These are phyloP conservation scores for Tagetes patula DNA, from an alignment of 129 eudicot species.

Conservation along the genomic window DNA sequence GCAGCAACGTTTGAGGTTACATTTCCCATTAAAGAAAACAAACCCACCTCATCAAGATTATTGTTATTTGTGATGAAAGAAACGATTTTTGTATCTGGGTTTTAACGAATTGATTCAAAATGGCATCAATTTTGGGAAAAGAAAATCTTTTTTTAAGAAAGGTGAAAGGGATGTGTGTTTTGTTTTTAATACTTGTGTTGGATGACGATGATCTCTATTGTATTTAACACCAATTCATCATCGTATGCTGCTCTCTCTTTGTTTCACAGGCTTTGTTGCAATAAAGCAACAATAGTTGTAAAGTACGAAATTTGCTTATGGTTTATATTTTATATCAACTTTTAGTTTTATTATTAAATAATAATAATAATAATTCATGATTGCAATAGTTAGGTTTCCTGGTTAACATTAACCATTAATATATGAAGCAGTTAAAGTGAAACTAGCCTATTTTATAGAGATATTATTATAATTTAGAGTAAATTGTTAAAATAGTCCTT, in stretches of 20 bases:
- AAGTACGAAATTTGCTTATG: constrained; percentile 8
- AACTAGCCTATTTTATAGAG: no score
- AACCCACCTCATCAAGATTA: constrained; percentile 46
- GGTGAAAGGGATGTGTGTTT: not conserved
- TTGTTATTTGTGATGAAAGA: constrained; percentile 15
- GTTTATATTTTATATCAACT: not conserved
- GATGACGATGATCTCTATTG: constrained; percentile 33
- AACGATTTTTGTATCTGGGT: constrained; percentile 19
- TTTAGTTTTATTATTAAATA: no score
- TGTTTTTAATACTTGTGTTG: constrained; percentile 1
- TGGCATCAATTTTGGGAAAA: not conserved
- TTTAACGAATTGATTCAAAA: constrained; percentile 11
- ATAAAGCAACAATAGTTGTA: constrained; percentile 32
- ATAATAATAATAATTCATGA: no score
- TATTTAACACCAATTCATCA: constrained; percentile 17
- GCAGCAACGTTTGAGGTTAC: constrained; percentile 94
- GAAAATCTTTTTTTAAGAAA: constrained; percentile 17
- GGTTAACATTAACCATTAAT: no score
- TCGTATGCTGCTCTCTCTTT: constrained; percentile 26
- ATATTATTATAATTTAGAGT: no score
- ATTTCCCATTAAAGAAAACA: constrained; percentile 64
- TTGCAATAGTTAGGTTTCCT: no score
- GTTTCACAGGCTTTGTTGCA: constrained; percentile 40
- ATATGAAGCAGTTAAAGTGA: no score
- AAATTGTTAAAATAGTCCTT: no score